Evolutionary conservation across 345 rosid species (phyloP), one percentile per base, ranked within the genome.

Genomic region (Abelmoschus esculentus): DNA sequence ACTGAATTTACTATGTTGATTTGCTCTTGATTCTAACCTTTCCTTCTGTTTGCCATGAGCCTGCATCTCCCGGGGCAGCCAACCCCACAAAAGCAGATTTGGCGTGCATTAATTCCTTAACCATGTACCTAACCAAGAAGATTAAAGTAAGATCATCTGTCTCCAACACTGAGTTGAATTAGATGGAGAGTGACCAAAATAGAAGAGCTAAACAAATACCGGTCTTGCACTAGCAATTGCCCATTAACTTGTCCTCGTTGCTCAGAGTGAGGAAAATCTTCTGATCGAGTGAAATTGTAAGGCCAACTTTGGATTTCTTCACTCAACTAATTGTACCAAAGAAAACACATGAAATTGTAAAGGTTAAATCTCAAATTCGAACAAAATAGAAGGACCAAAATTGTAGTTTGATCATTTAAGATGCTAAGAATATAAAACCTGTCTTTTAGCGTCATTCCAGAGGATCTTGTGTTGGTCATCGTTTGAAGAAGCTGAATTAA

Each of bases 1-100:
- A 47, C n/a, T 14, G 4, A 3, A 47, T 12, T 22, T 22, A 22
- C 26, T 22, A 22, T 22, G 26, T 22, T 0, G 26, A 22, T 22
- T 22, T 22, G 26, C 26, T 22, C 26, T 22, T 22, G 26, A 22
- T 22, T 22, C 28, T 46, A 29, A 90, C 97, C 95, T 89, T 86
- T 68, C 81, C 72, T 29, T 93, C 90, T 32, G 72, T 83, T 83
- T 95, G 96, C 97, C 97, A 95, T 19, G 97, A 89, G 71, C 96
- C 96, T 46, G 59, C 84, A 10, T 81, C 70, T 56, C 97, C 97
- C 3, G 86, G 90, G 6, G 74, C 10, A 49, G 97, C 97, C 89
- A 93, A 78, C 6, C 96, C 97, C 64, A 89, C 90, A 74, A 73
- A 83, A 31, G 93, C 97, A 44, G 66, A 81, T 13, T 38, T n/a